Conservation (phyloP, 73 alveolate species). For the Paramecium biaurelia region DNA sequence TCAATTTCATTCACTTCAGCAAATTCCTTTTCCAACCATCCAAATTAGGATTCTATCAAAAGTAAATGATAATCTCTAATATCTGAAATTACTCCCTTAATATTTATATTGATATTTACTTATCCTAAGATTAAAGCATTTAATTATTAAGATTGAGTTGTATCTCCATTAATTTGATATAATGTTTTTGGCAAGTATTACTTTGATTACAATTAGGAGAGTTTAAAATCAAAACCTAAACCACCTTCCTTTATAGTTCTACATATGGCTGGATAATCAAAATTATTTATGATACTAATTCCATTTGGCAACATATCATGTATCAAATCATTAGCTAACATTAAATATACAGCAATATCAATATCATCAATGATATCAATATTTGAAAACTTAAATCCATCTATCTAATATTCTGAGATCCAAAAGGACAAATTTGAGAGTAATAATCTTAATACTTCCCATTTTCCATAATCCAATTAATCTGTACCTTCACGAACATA, state of each 20-base stretch:
- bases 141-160: background rate
- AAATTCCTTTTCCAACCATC: background rate
- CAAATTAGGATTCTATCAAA: background rate
- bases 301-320: conserved; percentile 90
- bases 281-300: conserved; percentile 94
- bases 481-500: conserved; percentile 94
- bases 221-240: conserved; percentile 95
- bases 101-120: background rate
- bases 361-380: conserved; percentile 75
- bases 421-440: conserved; percentile 91
- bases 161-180: background rate
- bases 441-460: conserved; percentile 91
- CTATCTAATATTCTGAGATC: conserved; percentile 92
- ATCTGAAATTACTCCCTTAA: background rate
- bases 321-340: conserved; percentile 96
- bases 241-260: conserved; percentile 97
- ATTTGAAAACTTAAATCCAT: conserved; percentile 93
- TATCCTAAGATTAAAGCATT: background rate
- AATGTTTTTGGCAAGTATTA: background rate
- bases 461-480: conserved; percentile 88
- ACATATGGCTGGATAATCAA: conserved; percentile 97
- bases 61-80: background rate
- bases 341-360: conserved; percentile 80
- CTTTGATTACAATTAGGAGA: background rate
- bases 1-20: background rate